phyloP scores from a whole-genome alignment of 129 eudicot genomes.

The Tagetes patula region DNA sequence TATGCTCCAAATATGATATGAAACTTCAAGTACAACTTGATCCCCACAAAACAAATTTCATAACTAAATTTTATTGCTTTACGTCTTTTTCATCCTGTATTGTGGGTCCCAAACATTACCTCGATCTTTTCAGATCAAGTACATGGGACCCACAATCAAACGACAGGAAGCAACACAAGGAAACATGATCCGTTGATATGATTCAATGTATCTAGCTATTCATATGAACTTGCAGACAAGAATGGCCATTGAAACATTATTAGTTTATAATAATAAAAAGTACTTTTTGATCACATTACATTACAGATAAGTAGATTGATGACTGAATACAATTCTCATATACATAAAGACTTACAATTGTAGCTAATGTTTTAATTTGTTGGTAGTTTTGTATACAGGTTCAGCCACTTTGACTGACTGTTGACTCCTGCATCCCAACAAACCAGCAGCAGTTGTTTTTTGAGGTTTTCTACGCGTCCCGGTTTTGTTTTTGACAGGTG shows the following conservation, averaged over 20 bases:
- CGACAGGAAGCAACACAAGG: background rate
- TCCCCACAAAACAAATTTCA: slow-evolving; percentile 12
- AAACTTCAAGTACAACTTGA: slow-evolving; percentile 13
- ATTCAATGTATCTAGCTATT: slow-evolving; percentile 15
- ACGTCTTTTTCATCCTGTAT: background rate
- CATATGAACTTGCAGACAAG: slow-evolving; percentile 17
- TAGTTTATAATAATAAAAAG: background rate
- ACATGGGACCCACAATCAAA: background rate
- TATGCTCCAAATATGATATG: slow-evolving; percentile 22
- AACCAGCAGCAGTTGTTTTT: slow-evolving; percentile 28
- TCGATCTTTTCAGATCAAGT: background rate
- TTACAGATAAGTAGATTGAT: slow-evolving; percentile 7
- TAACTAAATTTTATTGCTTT: background rate
- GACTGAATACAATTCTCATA: slow-evolving; percentile 20
- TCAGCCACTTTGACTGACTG: slow-evolving; percentile 48
- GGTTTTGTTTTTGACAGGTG: background rate
- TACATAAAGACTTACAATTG: slow-evolving; percentile 15
- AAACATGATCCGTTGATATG: background rate
- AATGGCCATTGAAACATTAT: slow-evolving; percentile 16
- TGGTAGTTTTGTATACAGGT: slow-evolving; percentile 23
- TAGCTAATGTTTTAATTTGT: slow-evolving; percentile 31
- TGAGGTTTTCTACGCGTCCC: slow-evolving; percentile 13
- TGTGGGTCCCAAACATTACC: slow-evolving; percentile 1
- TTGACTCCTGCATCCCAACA: slow-evolving; percentile 48
- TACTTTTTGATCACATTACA: slow-evolving; percentile 17